phyloP scores from a whole-genome alignment of 73 alveolate species.

The Paramecium biaurelia region DNA sequence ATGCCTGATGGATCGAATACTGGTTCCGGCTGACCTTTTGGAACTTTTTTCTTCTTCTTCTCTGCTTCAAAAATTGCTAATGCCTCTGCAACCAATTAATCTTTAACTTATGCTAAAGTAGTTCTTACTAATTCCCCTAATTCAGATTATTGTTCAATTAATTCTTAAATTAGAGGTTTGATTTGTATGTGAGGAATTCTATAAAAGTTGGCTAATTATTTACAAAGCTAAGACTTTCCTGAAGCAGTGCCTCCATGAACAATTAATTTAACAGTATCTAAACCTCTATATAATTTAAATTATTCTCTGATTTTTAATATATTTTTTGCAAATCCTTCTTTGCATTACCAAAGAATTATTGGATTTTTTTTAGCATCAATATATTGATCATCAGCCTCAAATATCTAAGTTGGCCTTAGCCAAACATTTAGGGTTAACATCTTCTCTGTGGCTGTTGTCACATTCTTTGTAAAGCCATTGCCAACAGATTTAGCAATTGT shows the following conservation, averaged over 20 bases:
- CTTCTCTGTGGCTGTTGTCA: not conserved
- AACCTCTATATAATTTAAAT: slow-evolving; percentile 77
- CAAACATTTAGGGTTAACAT: not conserved
- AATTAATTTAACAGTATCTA: slow-evolving; percentile 73
- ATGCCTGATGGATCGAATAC: slow-evolving; percentile 59
- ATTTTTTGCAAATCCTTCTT: slow-evolving; percentile 75
- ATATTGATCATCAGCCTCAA: slow-evolving; percentile 6
- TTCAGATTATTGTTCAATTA: slow-evolving; percentile 59
- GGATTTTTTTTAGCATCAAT: slow-evolving; percentile 46
- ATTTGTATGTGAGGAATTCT: slow-evolving; percentile 52
- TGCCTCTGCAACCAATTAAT: slow-evolving; percentile 44
- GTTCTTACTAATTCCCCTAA: slow-evolving; percentile 60
- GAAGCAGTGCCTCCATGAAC: slow-evolving; percentile 72
- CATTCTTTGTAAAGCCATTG: not conserved
- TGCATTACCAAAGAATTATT: slow-evolving; percentile 73
- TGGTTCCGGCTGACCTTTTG: slow-evolving; percentile 69
- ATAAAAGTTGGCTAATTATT: slow-evolving; percentile 26
- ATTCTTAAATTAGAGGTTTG: slow-evolving; percentile 21
- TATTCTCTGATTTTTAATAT: slow-evolving; percentile 71
- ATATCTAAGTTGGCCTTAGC: not conserved
- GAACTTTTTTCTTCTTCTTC: slow-evolving; percentile 54
- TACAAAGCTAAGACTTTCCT: slow-evolving; percentile 68
- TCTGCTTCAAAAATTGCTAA: slow-evolving; percentile 62
- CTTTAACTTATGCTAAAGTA: slow-evolving; percentile 32
- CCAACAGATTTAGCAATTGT: slow-evolving; percentile 34